Evolutionary conservation across 139 green algal species (phyloP), one percentile per base, ranked within the genome.

Genomic region (Closterium sp.): DNA sequence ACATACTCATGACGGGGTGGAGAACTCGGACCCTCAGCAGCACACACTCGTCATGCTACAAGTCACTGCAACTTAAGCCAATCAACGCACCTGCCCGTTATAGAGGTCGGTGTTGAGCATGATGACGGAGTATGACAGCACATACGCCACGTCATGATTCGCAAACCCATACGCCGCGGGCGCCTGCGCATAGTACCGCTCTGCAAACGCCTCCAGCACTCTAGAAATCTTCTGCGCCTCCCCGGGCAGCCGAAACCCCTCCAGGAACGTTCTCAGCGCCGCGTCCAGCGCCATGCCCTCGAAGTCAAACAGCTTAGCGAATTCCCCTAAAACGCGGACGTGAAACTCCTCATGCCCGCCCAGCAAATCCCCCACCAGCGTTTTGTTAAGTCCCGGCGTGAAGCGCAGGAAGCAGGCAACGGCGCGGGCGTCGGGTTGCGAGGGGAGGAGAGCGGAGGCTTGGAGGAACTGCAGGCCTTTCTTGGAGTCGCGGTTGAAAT

Each of bases 401-500:
- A 93, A 91, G 28, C 96, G 95, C 91, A 99, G 95, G 93, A 99
- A 99, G 79, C 95, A 94, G 2, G 97, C 98, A 6, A 97, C 94
- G 86, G 88, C 90, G 9, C 50, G 24, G 0, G 96, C 42, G 28
- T 97, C 94, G 87, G 97, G 85, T 2, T 92, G 88, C 34, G 96
- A 87, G 0, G 96, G 96, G 89, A 99, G 96, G 31, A 99, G 96
- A 24, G 96, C 93, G 85, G 97, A 93, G 6, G 94, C 94, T 96
- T 98, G 97, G 91, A 98, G 93, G 90, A 97, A 98, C 93, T 97
- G 94, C 89, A 99, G 97, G 9, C 98, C 98, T 95, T 99, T 99
- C 92, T 99, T 99, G 70, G 95, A 94, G 93, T 99, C 97, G 28
- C 97, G 96, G 93, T 99, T 99, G 96, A 99, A 99, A 93, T 99